Percentiles rank a stretch among this genome's conserved stretches.
These are phyloP conservation scores for Sicyos baderoa DNA, from an alignment of 306 rosid species.

Conservation along the genomic window DNA sequence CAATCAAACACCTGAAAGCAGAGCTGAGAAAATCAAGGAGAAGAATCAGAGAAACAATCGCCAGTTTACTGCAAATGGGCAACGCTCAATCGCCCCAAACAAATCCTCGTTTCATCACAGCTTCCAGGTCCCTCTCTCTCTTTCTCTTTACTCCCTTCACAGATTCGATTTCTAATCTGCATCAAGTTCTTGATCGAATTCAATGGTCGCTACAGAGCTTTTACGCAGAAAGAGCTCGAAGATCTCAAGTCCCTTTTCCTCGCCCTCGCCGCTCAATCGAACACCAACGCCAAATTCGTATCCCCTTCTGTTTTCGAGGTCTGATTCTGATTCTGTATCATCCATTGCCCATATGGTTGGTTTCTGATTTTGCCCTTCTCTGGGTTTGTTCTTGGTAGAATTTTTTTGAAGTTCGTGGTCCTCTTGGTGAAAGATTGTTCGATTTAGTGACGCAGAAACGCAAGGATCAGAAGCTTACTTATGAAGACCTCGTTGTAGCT, in stretches of 20 bases:
- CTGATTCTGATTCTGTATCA: slow-evolving; percentile 2
- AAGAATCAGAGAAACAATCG: not conserved
- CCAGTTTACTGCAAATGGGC: slow-evolving; percentile 27
- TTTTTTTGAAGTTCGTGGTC: slow-evolving; percentile 51
- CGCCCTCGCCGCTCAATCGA: slow-evolving; percentile 57
- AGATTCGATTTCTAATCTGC: not conserved
- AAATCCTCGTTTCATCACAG: slow-evolving; percentile 45
- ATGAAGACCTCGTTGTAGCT: slow-evolving; percentile 75
- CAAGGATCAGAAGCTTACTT: slow-evolving; percentile 60
- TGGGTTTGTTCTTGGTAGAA: slow-evolving; percentile 26
- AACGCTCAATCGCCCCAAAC: slow-evolving; percentile 37
- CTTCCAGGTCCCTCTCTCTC: slow-evolving; percentile 50
- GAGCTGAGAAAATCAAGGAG: slow-evolving; percentile 4
- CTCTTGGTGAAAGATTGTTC: slow-evolving; percentile 64
- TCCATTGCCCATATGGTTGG: not conserved
- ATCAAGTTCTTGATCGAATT: not conserved
- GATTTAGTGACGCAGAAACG: slow-evolving; percentile 66
- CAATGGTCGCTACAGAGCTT: slow-evolving; percentile 50
- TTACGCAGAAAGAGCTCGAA: slow-evolving; percentile 48
- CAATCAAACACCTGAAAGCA: not conserved
- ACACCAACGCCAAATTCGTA: slow-evolving; percentile 34
- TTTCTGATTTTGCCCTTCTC: not conserved
- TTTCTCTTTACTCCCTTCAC: not conserved
- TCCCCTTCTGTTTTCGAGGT: slow-evolving; percentile 69
- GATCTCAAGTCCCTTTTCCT: slow-evolving; percentile 46